Evolutionary conservation across 371 early-diverging fungal genomes (phyloP).

Genomic region (Mucor plumbeus): DNA sequence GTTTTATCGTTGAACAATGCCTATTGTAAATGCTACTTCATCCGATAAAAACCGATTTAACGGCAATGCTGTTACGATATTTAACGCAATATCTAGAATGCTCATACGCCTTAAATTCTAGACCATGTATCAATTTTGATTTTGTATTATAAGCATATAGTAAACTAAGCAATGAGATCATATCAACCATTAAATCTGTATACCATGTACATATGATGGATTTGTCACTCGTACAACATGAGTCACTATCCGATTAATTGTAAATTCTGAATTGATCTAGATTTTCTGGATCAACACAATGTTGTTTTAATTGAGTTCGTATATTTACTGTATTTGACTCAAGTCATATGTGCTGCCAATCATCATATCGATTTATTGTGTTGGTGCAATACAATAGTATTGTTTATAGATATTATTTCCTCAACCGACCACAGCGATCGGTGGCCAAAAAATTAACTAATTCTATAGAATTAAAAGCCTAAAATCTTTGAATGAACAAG

Average conservation of each 20-base stretch:
- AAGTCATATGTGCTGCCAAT: neutral
- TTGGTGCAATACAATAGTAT: too few relatives aligned
- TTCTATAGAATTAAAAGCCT: too few relatives aligned
- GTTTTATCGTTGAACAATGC: too few relatives aligned
- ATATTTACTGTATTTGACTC: neutral
- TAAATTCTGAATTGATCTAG: neutral
- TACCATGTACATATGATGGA: neutral
- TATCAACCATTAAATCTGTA: neutral
- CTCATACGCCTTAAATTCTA: neutral
- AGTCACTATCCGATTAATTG: neutral
- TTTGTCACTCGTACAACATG: neutral
- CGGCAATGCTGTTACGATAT: neutral
- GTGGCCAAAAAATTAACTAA: too few relatives aligned
- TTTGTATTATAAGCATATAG: neutral
- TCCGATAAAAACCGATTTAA: neutral
- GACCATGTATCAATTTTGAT: neutral
- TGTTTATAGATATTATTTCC: too few relatives aligned
- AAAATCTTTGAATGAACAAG: too few relatives aligned
- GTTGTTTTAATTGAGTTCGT: neutral
- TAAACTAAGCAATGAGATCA: neutral
- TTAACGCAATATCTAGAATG: neutral
- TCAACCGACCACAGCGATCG: too few relatives aligned
- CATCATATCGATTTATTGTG: too few relatives aligned
- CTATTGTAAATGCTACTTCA: neutral
- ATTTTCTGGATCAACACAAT: neutral